Evolutionary conservation across 805 yeast species (phyloP).

Genomic region (Jamesozyma hellenica): DNA sequence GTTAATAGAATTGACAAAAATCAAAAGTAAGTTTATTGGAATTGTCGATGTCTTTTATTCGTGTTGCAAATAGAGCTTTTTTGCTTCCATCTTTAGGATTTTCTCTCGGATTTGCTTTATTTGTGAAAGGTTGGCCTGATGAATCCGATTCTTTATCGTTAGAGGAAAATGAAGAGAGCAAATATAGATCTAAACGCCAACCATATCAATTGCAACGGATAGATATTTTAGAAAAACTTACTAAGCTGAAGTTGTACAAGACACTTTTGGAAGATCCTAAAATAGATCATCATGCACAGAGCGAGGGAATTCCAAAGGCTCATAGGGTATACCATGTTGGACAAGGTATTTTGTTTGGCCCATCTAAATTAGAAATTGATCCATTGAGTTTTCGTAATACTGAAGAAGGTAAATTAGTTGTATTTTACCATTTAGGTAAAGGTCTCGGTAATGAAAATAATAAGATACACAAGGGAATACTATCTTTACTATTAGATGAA

Average conservation of each 20-base stretch:
- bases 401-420: slow-evolving; percentile 42
- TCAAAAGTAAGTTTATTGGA: no score
- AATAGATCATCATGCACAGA: slow-evolving; percentile 24
- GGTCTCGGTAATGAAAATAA: slow-evolving; percentile 59
- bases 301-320: slow-evolving; percentile 44
- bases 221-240: slow-evolving; percentile 21
- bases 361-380: slow-evolving; percentile 59
- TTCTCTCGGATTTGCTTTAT: slow-evolving; percentile 19
- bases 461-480: slow-evolving; percentile 70
- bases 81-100: slow-evolving; percentile 26
- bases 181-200: slow-evolving; percentile 1
- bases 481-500: slow-evolving; percentile 75
- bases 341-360: slow-evolving; percentile 62
- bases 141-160: slow-evolving; percentile 13
- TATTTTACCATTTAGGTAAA: slow-evolving; percentile 64
- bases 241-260: slow-evolving; percentile 10
- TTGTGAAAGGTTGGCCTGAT: slow-evolving; percentile 28
- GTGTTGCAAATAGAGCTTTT: slow-evolving; percentile 8
- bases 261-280: slow-evolving; percentile 14
- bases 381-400: slow-evolving; percentile 55
- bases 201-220: slow-evolving; percentile 18
- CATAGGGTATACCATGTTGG: slow-evolving; percentile 58
- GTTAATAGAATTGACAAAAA: no score
- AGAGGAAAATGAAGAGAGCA: slow-evolving; percentile 7
- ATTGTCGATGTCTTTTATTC: no score